A percentile compares a stretch with the other conserved stretches of the same genome.
Evolutionary conservation across 306 rosid genomes (phyloP).

Genomic region (Hippophae rhamnoides): DNA sequence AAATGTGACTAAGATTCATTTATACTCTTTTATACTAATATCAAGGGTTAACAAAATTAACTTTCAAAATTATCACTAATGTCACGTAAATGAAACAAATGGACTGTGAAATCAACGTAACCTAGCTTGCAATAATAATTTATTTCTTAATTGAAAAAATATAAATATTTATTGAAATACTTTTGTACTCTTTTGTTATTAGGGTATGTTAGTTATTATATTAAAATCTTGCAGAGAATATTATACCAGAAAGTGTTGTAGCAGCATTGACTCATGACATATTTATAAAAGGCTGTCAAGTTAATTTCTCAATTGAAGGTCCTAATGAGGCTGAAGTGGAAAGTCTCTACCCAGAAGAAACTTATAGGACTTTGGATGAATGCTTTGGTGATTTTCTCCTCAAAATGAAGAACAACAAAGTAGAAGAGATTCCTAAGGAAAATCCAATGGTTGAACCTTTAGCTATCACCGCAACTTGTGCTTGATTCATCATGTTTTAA

Average conservation of each 20-base stretch:
- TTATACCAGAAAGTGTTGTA: conserved; percentile 34
- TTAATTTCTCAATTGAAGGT: conserved; percentile 23
- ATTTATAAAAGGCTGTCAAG: conserved; percentile 55
- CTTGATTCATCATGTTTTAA: background rate
- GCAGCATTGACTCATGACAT: conserved; percentile 53
- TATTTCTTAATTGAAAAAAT: no score
- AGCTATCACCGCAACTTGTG: conserved; percentile 25
- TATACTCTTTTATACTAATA: no score
- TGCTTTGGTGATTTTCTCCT: conserved; percentile 33
- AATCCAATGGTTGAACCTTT: conserved; percentile 22
- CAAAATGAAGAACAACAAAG: background rate
- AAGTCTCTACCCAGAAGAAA: conserved; percentile 37
- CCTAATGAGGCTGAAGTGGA: conserved; percentile 30
- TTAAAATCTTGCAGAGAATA: conserved; percentile 22
- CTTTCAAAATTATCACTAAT: no score
- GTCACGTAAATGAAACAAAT: no score
- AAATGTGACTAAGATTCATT: no score
- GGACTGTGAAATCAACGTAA: no score
- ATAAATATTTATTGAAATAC: no score
- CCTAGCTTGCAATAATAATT: no score
- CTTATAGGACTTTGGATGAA: conserved; percentile 29
- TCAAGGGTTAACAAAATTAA: no score
- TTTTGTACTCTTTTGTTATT: no score
- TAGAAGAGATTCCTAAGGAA: conserved; percentile 9
- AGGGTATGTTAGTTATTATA: background rate